Conservation (phyloP, 805 yeast species). For the Pichia occidentalis region DNA sequence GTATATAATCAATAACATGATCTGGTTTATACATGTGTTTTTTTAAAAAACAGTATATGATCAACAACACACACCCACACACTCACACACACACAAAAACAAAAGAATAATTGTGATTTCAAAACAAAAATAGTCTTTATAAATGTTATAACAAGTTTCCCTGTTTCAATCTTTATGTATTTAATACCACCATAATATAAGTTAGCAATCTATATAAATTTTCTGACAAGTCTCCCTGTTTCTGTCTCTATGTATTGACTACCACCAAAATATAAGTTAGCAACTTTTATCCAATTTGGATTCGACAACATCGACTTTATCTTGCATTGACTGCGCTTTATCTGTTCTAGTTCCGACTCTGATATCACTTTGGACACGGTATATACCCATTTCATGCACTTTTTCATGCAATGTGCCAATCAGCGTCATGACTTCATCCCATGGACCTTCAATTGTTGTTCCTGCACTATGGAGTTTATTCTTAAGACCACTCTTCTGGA, state of each 20-base stretch:
- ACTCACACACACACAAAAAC: no score
- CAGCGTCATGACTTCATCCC: constrained; percentile 77
- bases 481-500: constrained; percentile 54
- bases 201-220: no score
- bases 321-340: constrained; percentile 64
- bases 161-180: no score
- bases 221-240: no score
- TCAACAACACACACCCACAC: no score
- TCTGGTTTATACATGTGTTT: background rate
- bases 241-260: no score
- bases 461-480: constrained; percentile 86
- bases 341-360: constrained; percentile 83
- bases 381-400: constrained; percentile 64
- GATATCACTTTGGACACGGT: constrained; percentile 79
- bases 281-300: constrained; percentile 38
- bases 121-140: no score
- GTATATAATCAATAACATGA: constrained; percentile 12
- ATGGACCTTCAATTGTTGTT: constrained; percentile 81
- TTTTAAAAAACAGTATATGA: background rate
- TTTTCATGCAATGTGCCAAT: constrained; percentile 73
- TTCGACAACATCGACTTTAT: constrained; percentile 62
- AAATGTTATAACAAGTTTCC: no score
- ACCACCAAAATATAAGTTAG: no score
- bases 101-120: no score
- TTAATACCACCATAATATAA: no score